phyloP scores from a whole-genome alignment of 768 basidiomycete species.

The Crassisporium funariophilum region DNA sequence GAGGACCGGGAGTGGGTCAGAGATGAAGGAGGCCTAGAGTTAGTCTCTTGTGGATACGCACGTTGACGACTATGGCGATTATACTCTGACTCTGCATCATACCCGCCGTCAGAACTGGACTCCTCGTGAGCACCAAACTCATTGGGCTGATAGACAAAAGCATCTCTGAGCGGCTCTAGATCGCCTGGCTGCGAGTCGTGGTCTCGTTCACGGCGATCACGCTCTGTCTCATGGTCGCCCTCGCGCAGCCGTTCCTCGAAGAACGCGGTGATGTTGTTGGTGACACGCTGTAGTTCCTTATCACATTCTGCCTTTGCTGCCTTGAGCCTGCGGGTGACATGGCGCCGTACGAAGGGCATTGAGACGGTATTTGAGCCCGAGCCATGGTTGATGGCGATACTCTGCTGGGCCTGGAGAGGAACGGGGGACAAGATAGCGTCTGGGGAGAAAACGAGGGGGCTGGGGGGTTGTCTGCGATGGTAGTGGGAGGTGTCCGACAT shows the following conservation, averaged over 20 bases:
- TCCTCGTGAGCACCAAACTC: conserved; percentile 68
- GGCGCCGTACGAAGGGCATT: conserved; percentile 90
- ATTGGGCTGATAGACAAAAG: conserved; percentile 58
- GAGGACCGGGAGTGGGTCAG: conserved; percentile 59
- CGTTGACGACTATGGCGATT: conserved; percentile 72
- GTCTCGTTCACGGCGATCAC: conserved; percentile 58
- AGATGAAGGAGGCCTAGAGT: conserved; percentile 33
- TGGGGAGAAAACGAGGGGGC: conserved; percentile 78
- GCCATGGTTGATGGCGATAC: conserved; percentile 36
- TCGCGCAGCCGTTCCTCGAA: conserved; percentile 90
- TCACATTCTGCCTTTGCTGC: conserved; percentile 96
- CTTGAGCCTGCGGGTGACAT: conserved; percentile 91
- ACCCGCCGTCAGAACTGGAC: conserved; percentile 79
- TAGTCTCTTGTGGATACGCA: conserved; percentile 53
- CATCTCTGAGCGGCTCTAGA: conserved; percentile 58
- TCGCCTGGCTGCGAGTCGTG: conserved; percentile 62
- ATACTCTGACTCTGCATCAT: conserved; percentile 75
- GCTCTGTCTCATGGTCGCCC: conserved; percentile 70
- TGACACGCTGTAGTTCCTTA: conserved; percentile 92
- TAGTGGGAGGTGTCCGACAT: conserved; percentile 54
- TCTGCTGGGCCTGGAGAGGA: conserved; percentile 45
- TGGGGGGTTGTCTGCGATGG: conserved; percentile 66
- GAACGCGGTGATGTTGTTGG: conserved; percentile 90
- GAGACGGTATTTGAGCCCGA: conserved; percentile 76
- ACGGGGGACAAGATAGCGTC: conserved; percentile 60